Evolutionary conservation across 78 protist species (phyloP).

Genomic region (Planoprotostelium fungivorum): DNA sequence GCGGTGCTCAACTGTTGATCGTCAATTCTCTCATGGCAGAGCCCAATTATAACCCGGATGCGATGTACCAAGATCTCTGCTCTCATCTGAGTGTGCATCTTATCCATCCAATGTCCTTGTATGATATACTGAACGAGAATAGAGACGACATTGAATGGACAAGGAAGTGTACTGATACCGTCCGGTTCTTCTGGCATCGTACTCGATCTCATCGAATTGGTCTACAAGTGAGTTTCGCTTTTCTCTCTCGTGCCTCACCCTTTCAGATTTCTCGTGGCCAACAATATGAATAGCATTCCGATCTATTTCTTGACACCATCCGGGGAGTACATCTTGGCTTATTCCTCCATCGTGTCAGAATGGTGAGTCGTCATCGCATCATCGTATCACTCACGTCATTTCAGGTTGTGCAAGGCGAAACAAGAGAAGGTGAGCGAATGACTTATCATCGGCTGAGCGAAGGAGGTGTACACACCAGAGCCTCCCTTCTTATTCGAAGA

Average conservation of each 20-base stretch:
- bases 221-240: constrained; percentile 5
- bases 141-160: constrained; percentile 8
- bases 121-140: not conserved
- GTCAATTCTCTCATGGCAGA: not conserved
- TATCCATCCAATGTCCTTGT: too few species aligned
- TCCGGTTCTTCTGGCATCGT: constrained; percentile 30
- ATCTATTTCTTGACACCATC: not conserved
- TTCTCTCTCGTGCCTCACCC: not conserved
- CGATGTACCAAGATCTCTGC: not conserved
- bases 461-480: not conserved
- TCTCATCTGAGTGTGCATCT: not conserved
- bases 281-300: not conserved
- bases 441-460: too few species aligned
- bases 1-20: not conserved
- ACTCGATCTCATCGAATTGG: constrained; percentile 33
- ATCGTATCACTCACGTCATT: not conserved
- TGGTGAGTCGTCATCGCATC: not conserved
- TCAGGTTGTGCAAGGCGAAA: not conserved
- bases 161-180: constrained; percentile 41
- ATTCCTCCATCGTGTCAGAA: not conserved
- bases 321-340: not conserved
- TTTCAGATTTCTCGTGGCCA: not conserved
- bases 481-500: not conserved
- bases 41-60: not conserved
- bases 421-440: not conserved